A percentile compares a stretch with the other conserved stretches of the same genome.
Conservation (phyloP, 768 basidiomycete genomes). For the Tylopilus balloui region DNA sequence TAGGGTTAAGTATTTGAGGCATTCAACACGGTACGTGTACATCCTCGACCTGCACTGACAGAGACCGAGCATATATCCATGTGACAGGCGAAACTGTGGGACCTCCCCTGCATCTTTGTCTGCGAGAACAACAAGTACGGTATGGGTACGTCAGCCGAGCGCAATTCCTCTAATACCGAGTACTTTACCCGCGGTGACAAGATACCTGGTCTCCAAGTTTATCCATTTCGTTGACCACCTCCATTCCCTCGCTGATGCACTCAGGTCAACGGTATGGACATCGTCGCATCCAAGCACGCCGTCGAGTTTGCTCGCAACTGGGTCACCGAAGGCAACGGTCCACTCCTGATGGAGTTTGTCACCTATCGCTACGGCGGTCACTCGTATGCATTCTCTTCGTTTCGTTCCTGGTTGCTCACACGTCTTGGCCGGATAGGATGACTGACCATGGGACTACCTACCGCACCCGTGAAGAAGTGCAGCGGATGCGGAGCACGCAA, state of each 20-base stretch:
- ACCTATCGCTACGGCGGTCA: slow-evolving; percentile 99
- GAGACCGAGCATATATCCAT: slow-evolving; percentile 5
- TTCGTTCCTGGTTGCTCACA: not conserved
- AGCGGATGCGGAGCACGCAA: slow-evolving; percentile 91
- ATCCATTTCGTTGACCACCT: slow-evolving; percentile 5
- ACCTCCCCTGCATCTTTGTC: slow-evolving; percentile 89
- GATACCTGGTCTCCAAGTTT: slow-evolving; percentile 92
- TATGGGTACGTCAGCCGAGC: slow-evolving; percentile 96
- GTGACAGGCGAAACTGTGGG: slow-evolving; percentile 90
- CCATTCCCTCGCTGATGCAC: not conserved
- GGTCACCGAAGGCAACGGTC: slow-evolving; percentile 82
- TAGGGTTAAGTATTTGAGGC: slow-evolving; percentile 99
- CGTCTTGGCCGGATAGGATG: slow-evolving; percentile 53
- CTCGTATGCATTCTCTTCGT: slow-evolving; percentile 56
- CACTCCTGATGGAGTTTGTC: slow-evolving; percentile 91
- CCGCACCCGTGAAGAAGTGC: slow-evolving; percentile 97
- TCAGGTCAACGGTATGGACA: slow-evolving; percentile 96
- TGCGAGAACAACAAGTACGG: slow-evolving; percentile 99
- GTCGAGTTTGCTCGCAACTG: slow-evolving; percentile 85
- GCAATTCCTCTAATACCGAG: slow-evolving; percentile 88
- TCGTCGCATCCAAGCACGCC: slow-evolving; percentile 84
- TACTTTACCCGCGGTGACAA: slow-evolving; percentile 97
- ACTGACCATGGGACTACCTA: slow-evolving; percentile 99
- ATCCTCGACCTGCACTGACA: not conserved
- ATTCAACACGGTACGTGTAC: slow-evolving; percentile 84